phyloP scores from a whole-genome alignment of 495 filamentous ascomycete genomes.

The Penicillium cosmopolitanum region DNA sequence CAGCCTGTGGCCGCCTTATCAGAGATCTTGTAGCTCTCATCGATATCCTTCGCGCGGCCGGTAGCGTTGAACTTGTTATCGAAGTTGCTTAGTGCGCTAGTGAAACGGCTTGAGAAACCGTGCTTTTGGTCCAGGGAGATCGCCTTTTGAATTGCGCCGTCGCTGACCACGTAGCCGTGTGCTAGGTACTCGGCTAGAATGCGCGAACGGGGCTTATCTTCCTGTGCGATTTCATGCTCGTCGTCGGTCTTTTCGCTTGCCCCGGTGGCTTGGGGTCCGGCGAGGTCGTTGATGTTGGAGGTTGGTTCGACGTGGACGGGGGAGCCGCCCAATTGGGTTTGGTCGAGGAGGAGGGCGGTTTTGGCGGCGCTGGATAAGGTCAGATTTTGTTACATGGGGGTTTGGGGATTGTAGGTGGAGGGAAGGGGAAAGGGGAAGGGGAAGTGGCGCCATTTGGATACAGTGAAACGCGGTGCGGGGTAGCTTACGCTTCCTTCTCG shows the following conservation, averaged over 20 bases:
- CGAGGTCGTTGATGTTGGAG: constrained; percentile 65
- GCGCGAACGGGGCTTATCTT: constrained; percentile 91
- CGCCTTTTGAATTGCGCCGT: constrained; percentile 80
- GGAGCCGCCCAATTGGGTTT: constrained; percentile 84
- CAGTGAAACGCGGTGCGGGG: constrained; percentile 30
- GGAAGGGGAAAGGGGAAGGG: too few species aligned
- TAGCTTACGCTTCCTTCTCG: constrained; percentile 81
- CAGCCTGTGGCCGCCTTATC: constrained; percentile 66
- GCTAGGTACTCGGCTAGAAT: constrained; percentile 96
- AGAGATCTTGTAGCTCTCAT: constrained; percentile 74
- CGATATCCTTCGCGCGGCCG: constrained; percentile 74
- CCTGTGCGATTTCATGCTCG: constrained; percentile 75
- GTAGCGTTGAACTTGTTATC: constrained; percentile 81
- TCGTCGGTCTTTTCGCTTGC: constrained; percentile 52
- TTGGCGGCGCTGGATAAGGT: constrained; percentile 69
- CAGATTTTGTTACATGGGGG: too few species aligned
- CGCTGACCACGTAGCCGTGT: constrained; percentile 86
- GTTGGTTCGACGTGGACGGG: constrained; percentile 77
- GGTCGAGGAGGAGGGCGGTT: constrained; percentile 94
- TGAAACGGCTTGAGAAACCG: constrained; percentile 78
- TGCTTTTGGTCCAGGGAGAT: constrained; percentile 91
- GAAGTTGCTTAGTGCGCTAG: constrained; percentile 69
- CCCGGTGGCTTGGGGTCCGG: constrained; percentile 50
- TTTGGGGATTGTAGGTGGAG: too few species aligned
- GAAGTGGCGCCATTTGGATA: constrained; percentile 7